Evolutionary conservation across 306 rosid genomes (phyloP), one percentile per base, ranked within the genome.

Genomic region (Quercus dentata): DNA sequence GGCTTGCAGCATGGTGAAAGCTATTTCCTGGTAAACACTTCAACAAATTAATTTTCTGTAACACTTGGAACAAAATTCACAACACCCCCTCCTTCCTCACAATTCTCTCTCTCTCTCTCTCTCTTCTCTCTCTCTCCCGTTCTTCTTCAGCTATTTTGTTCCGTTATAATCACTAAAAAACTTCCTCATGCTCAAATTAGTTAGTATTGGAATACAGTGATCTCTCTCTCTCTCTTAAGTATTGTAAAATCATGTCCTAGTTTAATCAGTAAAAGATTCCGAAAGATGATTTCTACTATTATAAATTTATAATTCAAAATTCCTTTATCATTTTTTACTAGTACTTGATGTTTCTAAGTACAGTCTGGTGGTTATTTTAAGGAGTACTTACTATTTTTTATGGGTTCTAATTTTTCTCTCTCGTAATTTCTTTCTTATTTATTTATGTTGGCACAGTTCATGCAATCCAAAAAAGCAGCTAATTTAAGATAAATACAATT

Each of bases 1-100:
- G 75, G 64, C 74, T 83, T 95, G 87, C 93, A 91, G 77, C 90
- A 86, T 77, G 98, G 97, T 55, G 98, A 93, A 85, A 91, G 89
- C 89, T 95, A 95, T 77, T 93, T 89, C 81, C 92, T 95, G 97
- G 99, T 92, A 80, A 58, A 5, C 27, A 51, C 25, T 28, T 49
- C 18, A 11, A 23, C 25, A 59, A 59, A 59, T 59, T 59, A 59
- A 11, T 13, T 20, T 21, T 5, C 12, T 9, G 25, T 21, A 59
- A 59, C 28, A 59, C 12, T 23, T 59, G 67, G 33, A 21, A 23
- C 30, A 21, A 59, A 59, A 59, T 59, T 59, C 65, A 49, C 54
- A 49, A 49, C 54, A 49, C 54, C 5, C 14, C 17, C 14, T 3
- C 17, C 54, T 13, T 49, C 15, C 10, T 41, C 46, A 41, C 46